Evolutionary conservation across 495 filamentous ascomycete species (phyloP), one percentile per base, ranked within the genome.

Genomic region (Aspergillus nidulans): DNA sequence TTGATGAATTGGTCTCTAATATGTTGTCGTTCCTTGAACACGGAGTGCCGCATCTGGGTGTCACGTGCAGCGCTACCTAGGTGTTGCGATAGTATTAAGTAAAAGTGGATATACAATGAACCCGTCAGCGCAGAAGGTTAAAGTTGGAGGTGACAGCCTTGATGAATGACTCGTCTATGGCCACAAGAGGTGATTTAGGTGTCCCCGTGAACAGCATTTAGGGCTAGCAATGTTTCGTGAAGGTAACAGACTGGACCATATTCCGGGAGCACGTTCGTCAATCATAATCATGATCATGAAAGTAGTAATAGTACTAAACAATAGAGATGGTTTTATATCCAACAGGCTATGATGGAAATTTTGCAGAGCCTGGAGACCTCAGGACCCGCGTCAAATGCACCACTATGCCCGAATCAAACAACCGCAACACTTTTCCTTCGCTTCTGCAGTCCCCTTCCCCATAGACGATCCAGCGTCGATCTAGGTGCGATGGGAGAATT

Each of bases 391-490:
- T 52, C 53, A 59, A 42, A 32, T 36, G 43, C 52, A 59, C 36
- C 52, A 59, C 34, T 40, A 59, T 59, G 47, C 57, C 52, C 47
- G 48, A 12, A 47, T 26, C 53, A 49, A 51, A 52, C 1, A 55
- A 57, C 49, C 38, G 28, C 41, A 58, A 59, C 56, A 61, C 60
- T 66, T 64, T 67, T 67, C 56, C 46, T 51, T 58, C 56, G 53
- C 59, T 49, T 56, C 59, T 62, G 53, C 54, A 56, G 49, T 53
- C 63, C 59, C 57, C 57, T 59, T 58, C 65, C 61, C 60, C 59
- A 59, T n/a, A 70, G 69, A 70, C 74, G 73, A 72, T 73, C 74
- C 74, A 77, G 74, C 74, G 74, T 75, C 70, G 66, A 66, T 65
- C 60, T 62, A 65, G 64, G 60, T 59, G 48, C 57, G 54, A 63